Base-by-base conservation (phyloP, 768 basidiomycete species). In the Boletus speciosus region DNA sequence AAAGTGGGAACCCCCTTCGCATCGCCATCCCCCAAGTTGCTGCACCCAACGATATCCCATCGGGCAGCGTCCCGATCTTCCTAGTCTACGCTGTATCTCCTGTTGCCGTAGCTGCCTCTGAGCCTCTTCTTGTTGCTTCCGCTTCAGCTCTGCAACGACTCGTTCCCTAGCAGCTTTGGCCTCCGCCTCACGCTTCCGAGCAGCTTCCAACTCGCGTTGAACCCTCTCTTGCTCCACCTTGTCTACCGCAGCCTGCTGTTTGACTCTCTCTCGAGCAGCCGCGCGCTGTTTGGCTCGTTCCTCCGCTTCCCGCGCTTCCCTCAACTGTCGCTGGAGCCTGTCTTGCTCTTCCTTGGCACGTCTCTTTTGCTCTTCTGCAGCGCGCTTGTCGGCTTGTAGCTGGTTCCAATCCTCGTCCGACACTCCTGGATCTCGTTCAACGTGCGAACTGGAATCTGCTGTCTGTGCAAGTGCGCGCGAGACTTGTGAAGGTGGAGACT, bases 401-500 rank as follows among this genome's bases (percentile, higher is more conserved):
- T 80, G 71, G 10, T 58, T 27, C 85, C 85, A 86, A 11, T 76
- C 63, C 1, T 61, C 63, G 62, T 86, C 81, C 0, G 75, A 61
- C 5, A 86, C 81, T 0, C 79, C 85, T 19, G 73, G 43, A 63
- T 85, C 85, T 23, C 81, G 75, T 23, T 48, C 59, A 0, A 19
- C 59, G 4, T 58, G 41, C 21, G 32, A 44, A 36, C 27, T 52
- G 19, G 23, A 5, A 15, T 42, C 2, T 4, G 19, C 5, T 7
- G 10, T 36, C 19, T 14, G 44, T 6, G 27, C 2, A 14, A 19
- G 36, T 5, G 15, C 4, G 5, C 11, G 14, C 8, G 36, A 32
- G 12, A 48, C 23, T 2, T 51, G 55, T 32, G 62, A 25, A 15
- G 46, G 44, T 23, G 46, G 37, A 34, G 51, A 27, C 27, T 41